phyloP scores from a whole-genome alignment of 2,329 filamentous ascomycete species.

The Nannizziopsis barbatae region DNA sequence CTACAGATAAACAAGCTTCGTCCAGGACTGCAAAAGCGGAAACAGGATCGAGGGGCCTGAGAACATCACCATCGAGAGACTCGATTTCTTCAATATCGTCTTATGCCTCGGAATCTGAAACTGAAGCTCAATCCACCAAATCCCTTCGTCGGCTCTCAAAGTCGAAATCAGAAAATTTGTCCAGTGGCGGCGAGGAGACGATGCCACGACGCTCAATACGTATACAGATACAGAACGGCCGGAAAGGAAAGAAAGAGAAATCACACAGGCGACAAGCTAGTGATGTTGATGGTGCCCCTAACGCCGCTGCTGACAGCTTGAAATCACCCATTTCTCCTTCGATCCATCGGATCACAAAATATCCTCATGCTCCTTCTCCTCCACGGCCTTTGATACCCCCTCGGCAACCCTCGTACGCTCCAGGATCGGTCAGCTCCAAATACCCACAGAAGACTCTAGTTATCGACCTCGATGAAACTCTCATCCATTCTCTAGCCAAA shows the following conservation, averaged over 20 bases:
- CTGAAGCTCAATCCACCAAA: slow-evolving; percentile 25
- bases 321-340: slow-evolving; percentile 88
- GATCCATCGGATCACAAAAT: slow-evolving; percentile 62
- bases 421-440: slow-evolving; percentile 29
- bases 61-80: slow-evolving; percentile 24
- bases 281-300: slow-evolving; percentile 21
- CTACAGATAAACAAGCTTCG: slow-evolving; percentile 18
- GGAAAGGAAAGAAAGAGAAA: slow-evolving; percentile 58
- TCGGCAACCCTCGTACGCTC: slow-evolving; percentile 77
- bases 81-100: slow-evolving; percentile 39
- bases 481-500: slow-evolving; percentile 97
- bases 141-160: slow-evolving; percentile 15
- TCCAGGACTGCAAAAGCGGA: slow-evolving; percentile 20
- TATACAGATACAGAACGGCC: slow-evolving; percentile 80
- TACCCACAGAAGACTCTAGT: slow-evolving; percentile 83
- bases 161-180: slow-evolving; percentile 21
- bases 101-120: slow-evolving; percentile 46
- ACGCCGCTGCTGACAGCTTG: slow-evolving; percentile 60
- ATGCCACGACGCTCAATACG: slow-evolving; percentile 70
- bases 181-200: slow-evolving; percentile 46
- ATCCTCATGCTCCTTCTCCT: slow-evolving; percentile 78
- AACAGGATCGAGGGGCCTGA: slow-evolving; percentile 20
- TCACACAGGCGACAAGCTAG: slow-evolving; percentile 26
- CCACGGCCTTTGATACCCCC: slow-evolving; percentile 81
- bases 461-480: slow-evolving; percentile 87